These are phyloP conservation scores for Pleurotus eryngii DNA, from an alignment of 768 basidiomycete genomes.

Conservation along the genomic window DNA sequence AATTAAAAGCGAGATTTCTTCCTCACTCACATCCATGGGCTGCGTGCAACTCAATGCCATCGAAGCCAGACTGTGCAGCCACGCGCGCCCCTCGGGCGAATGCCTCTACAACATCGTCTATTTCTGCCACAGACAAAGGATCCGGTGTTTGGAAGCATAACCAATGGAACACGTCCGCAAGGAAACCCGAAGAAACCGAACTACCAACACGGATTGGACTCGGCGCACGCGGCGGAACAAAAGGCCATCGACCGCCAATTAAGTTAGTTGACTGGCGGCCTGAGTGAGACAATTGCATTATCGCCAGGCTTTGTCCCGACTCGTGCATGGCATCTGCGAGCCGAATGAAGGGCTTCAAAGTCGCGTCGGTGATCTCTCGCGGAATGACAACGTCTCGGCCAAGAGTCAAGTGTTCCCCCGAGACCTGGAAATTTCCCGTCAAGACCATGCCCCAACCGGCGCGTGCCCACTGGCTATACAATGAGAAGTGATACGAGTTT, in stretches of 20 bases:
- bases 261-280: slow-evolving; percentile 82
- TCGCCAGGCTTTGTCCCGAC: slow-evolving; percentile 34
- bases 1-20: not conserved
- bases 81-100: slow-evolving; percentile 70
- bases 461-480: slow-evolving; percentile 75
- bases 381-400: slow-evolving; percentile 74
- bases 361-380: slow-evolving; percentile 32
- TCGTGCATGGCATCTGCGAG: slow-evolving; percentile 51
- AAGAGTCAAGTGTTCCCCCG: slow-evolving; percentile 56
- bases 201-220: slow-evolving; percentile 55
- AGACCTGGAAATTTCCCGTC: slow-evolving; percentile 82
- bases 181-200: slow-evolving; percentile 12
- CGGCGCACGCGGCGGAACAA: slow-evolving; percentile 64
- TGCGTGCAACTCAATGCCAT: slow-evolving; percentile 83
- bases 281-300: slow-evolving; percentile 82
- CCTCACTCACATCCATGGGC: slow-evolving; percentile 76
- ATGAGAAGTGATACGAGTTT: slow-evolving; percentile 52
- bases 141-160: slow-evolving; percentile 63
- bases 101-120: slow-evolving; percentile 52
- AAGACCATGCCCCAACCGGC: slow-evolving; percentile 86
- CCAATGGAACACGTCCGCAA: slow-evolving; percentile 38
- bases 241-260: slow-evolving; percentile 62
- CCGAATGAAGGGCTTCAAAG: slow-evolving; percentile 45
- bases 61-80: slow-evolving; percentile 70
- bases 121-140: slow-evolving; percentile 56